Evolutionary conservation across 345 rosid species (phyloP).

Genomic region (Pseudoturritis turrita): DNA sequence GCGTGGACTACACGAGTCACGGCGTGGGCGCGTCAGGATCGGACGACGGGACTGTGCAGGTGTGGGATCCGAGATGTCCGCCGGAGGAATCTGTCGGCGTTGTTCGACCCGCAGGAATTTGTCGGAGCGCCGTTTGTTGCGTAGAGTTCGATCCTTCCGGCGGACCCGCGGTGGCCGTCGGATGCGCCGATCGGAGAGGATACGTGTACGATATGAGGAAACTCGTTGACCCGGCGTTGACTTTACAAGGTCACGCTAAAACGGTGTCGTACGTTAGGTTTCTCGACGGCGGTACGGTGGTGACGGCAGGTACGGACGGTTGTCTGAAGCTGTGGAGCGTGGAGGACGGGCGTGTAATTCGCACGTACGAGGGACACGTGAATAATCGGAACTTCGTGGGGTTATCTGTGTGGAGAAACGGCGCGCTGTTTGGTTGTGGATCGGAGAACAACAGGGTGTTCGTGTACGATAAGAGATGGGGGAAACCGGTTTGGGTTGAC

Average conservation of each 20-base stretch:
- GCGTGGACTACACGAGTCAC: constrained; percentile 60
- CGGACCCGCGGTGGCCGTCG: constrained; percentile 50
- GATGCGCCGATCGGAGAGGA: constrained; percentile 71
- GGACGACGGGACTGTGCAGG: constrained; percentile 84
- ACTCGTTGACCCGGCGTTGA: constrained; percentile 40
- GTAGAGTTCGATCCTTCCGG: constrained; percentile 78
- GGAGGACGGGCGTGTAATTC: constrained; percentile 29
- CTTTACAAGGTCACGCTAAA: constrained; percentile 56
- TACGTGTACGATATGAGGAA: constrained; percentile 70
- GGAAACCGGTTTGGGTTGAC: constrained; percentile 73
- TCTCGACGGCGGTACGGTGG: constrained; percentile 39
- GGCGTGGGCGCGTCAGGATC: constrained; percentile 76
- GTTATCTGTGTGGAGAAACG: constrained; percentile 71
- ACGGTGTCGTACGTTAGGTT: constrained; percentile 72
- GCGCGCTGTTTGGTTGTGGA: constrained; percentile 74
- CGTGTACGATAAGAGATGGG: constrained; percentile 82
- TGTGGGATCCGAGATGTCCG: constrained; percentile 75
- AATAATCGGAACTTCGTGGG: constrained; percentile 78
- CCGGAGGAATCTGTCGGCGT: constrained; percentile 42
- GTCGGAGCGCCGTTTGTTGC: constrained; percentile 51
- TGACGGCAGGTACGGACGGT: constrained; percentile 66
- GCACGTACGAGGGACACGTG: constrained; percentile 74
- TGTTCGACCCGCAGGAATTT: constrained; percentile 41
- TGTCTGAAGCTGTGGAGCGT: constrained; percentile 65
- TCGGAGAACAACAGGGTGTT: constrained; percentile 78